These are phyloP conservation scores for Juncus inflexus DNA, from an alignment of 176 grass and related monocot species.

Conservation along the genomic window DNA sequence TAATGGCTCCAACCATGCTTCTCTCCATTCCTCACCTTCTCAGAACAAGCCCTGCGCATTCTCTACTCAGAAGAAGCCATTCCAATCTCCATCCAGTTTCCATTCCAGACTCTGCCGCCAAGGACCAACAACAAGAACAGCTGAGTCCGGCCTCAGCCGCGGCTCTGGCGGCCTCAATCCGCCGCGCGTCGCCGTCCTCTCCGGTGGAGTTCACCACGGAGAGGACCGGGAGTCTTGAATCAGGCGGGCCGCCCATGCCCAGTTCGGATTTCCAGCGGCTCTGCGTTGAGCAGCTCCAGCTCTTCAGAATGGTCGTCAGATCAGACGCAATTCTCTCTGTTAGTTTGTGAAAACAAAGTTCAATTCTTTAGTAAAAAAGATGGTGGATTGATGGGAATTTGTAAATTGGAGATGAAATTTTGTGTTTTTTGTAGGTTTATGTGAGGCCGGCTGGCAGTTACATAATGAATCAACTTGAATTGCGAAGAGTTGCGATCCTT, in stretches of 20 bases:
- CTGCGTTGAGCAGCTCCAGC: conserved; percentile 63
- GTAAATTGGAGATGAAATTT: background rate
- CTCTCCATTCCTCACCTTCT: conserved; percentile 3
- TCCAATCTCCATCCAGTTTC: conserved; percentile 12
- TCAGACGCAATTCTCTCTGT: conserved; percentile 53
- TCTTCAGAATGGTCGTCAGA: conserved; percentile 52
- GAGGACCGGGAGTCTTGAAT: conserved; percentile 6
- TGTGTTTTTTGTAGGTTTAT: conserved; percentile 46
- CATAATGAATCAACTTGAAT: conserved; percentile 69
- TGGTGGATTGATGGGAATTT: background rate
- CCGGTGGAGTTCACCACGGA: conserved; percentile 48
- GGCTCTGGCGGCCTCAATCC: conserved; percentile 49
- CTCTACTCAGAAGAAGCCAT: conserved; percentile 11
- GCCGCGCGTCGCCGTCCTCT: conserved; percentile 44
- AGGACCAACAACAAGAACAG: conserved; percentile 24
- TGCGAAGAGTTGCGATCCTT: conserved; percentile 44
- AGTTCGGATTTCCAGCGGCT: conserved; percentile 59
- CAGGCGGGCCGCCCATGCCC: conserved; percentile 31
- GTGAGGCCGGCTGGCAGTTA: conserved; percentile 80
- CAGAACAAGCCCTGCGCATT: conserved; percentile 8
- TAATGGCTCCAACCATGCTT: conserved; percentile 18
- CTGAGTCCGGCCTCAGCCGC: conserved; percentile 40
- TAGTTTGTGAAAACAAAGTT: background rate
- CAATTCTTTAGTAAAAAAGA: background rate
- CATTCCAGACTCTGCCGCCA: conserved; percentile 4